phyloP scores from a whole-genome alignment of 179 eudicot genomes.

The Beta lomatogona region DNA sequence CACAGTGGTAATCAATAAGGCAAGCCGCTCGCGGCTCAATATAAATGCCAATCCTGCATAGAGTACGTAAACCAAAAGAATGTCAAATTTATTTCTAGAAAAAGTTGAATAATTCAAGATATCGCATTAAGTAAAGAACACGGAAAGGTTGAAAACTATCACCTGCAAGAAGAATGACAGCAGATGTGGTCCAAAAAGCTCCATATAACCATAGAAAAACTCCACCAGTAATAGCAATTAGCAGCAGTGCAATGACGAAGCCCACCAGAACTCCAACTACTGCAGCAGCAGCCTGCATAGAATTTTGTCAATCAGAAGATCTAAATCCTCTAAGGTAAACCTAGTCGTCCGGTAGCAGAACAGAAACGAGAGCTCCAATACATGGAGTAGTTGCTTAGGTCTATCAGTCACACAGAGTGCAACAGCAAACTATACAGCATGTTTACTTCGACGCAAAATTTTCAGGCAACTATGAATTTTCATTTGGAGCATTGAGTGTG shows the following conservation, averaged over 20 bases:
- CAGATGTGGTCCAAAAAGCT: conserved; percentile 86
- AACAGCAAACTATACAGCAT: background rate
- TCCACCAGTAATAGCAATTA: conserved; percentile 49
- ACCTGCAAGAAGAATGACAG: conserved; percentile 71
- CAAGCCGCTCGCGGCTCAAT: conserved; percentile 67
- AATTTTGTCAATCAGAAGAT: conserved; percentile 15
- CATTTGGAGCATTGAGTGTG: background rate
- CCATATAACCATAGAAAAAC: conserved; percentile 83
- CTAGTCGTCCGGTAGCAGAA: background rate
- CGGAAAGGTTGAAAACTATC: conserved; percentile 21
- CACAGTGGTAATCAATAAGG: conserved; percentile 57
- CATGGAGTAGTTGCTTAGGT: background rate
- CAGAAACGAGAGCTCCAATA: background rate
- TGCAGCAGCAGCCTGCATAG: conserved; percentile 61
- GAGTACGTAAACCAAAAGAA: conserved; percentile 19
- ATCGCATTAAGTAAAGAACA: background rate
- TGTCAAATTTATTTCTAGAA: conserved; percentile 7
- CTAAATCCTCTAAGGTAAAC: background rate
- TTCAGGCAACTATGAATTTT: background rate
- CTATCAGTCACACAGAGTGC: background rate
- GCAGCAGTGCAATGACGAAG: conserved; percentile 49
- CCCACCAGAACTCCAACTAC: conserved; percentile 66
- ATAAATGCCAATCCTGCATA: conserved; percentile 73
- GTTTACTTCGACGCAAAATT: background rate
- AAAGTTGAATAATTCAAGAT: conserved; percentile 5